Percentiles rank a stretch among this genome's conserved stretches.
These are phyloP conservation scores for Zoysia pacifica DNA, from an alignment of 176 grass and related monocot genomes.

Conservation along the genomic window DNA sequence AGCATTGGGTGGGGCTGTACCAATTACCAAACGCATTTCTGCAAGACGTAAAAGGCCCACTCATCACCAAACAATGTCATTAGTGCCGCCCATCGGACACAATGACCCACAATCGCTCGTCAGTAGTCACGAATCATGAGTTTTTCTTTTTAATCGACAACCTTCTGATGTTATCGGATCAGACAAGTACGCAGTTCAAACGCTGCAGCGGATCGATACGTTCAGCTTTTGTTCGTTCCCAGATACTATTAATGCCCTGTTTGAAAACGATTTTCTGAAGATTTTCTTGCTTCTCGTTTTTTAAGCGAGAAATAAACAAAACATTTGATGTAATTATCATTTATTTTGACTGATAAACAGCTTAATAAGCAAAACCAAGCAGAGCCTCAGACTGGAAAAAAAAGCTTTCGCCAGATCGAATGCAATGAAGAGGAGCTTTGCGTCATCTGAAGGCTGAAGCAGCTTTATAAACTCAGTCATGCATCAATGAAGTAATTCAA, in stretches of 20 bases:
- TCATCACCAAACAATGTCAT: conserved; percentile 43
- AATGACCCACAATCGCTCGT: conserved; percentile 34
- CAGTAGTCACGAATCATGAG: not conserved
- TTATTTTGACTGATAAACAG: too few relatives aligned
- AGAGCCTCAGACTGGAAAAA: not conserved
- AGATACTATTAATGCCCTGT: too few relatives aligned
- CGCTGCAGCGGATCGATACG: not conserved
- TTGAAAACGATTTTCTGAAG: too few relatives aligned
- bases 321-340: too few relatives aligned
- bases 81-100: conserved; percentile 49
- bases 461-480: not conserved
- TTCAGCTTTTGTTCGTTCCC: conserved; percentile 1
- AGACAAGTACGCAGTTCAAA: conserved; percentile 47
- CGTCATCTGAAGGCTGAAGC: not conserved
- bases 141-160: not conserved
- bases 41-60: conserved; percentile 33
- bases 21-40: conserved; percentile 36
- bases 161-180: not conserved
- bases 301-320: too few relatives aligned
- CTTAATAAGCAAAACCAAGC: too few relatives aligned
- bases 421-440: not conserved
- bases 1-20: not conserved
- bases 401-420: not conserved
- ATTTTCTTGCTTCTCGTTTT: too few relatives aligned
- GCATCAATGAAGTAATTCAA: not conserved